Base-by-base conservation (phyloP, 345 rosid genomes). In the Gossypium bickii region DNA sequence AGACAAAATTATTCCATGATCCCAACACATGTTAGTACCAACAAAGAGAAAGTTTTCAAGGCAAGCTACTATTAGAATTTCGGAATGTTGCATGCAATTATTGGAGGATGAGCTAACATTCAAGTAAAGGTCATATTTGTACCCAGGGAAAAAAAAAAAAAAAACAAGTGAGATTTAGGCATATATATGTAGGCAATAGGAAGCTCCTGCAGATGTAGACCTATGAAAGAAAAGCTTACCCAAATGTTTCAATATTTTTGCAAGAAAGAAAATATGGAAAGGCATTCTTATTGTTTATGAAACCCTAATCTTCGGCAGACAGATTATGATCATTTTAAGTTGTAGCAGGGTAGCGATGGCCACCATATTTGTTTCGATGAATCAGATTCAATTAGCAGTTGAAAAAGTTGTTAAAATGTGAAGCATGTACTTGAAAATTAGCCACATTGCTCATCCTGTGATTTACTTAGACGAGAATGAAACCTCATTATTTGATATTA, bases 1-100 rank as follows among this genome's bases (percentile, higher is more conserved):
- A 78, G 68, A 22, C 64, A n/a, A 51, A 49, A 49, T 29, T 11
- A 27, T 70, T 70, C 60, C 55, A 52, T 16, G 55, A 67, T 45
- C 74, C 22, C 24, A n/a, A 74, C 60, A 27, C 10, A 58, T 24
- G 61, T 74, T 51, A 49, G 68, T 22, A 45, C 49, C 13, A 48
- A 16, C 27, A 17, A 51, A 63, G 56, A 12, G 29, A 17, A 17
- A 53, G 24, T 43, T 52, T 15, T 47, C 57, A 47, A 24, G 68
- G 13, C 24, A 53, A 74, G 52, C 67, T n/a, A 61, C 4, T n/a
- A 48, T 4, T n/a, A 47, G 34, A 49, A 16, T 15, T 4, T 15
- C 7, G 15, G 55, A 34, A 22, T 47, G 4, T 43, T 11, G 27
- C 51, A 18, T 18, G 12, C 44, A 34, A 43, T 65, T n/a, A 12